Base-by-base conservation (phyloP, 2,329 filamentous ascomycete species). In the Ascochyta viciae-villosae region DNA sequence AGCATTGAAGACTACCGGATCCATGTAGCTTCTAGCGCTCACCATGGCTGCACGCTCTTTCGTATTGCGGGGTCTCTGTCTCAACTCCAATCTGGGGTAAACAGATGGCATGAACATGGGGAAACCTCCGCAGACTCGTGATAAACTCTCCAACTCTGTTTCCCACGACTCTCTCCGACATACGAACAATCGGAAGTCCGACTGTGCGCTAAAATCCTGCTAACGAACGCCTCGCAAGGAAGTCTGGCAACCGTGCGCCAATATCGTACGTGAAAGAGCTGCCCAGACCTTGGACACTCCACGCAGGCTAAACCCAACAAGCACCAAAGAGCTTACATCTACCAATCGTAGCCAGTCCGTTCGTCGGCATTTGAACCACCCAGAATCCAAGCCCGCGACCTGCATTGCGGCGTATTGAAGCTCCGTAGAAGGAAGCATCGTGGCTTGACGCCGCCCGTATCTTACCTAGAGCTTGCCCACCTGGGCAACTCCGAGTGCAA, bases 351-450 rank as follows among this genome's bases (percentile, higher is more conserved):
- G 7, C 29, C 10, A 9, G 2, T 35, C 29, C n/a, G 40, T 26
- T 43, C 33, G 19, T 51, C 53, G 42, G 47, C 53, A 43, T 33
- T 39, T 51, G 46, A 42, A 34, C 7, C 19, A 35, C 19, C 16
- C 29, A 35, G 6, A 15, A 4, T 37, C 23, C 29, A 24, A 47
- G 24, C n/a, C 39, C 16, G 29, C 33, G 15, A 42, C 48, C 47
- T 56, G 53, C 42, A 51, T 53, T 56, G 42, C 48, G 53, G 53
- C 53, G 42, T 35, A 26, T 41, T 26, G 12, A 38, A 22, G 31
- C 33, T 22, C 33, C 31, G n/a, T 23, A n/a, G 24, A 46, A 48
- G 24, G 37, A 47, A 51, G 47, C 19, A 42, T 47, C 26, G 43
- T 51, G 53, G 53, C 53, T 23, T 33, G 29, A 22, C 41, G 41